These are phyloP conservation scores for Tremellales sp. DNA, from an alignment of 1,284 basidiomycete species.

Conservation along the genomic window DNA sequence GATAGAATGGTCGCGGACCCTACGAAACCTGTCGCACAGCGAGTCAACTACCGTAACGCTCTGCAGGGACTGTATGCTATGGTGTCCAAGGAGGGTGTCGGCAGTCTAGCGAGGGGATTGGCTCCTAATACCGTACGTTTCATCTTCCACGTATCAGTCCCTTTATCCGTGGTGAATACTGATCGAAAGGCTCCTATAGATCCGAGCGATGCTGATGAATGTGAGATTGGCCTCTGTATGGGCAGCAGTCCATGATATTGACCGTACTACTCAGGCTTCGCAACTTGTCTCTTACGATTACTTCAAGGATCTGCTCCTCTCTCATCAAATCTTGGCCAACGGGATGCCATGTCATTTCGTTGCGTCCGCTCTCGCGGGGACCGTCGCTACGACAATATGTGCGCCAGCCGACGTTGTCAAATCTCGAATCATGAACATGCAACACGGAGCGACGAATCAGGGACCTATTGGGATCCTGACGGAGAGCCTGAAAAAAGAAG, in stretches of 20 bases:
- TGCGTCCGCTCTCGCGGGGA: slow-evolving; percentile 52
- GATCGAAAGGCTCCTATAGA: slow-evolving; percentile 20
- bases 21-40: slow-evolving; percentile 36
- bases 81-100: slow-evolving; percentile 50
- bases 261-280: too few species aligned
- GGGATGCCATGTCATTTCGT: slow-evolving; percentile 52
- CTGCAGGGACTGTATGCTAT: slow-evolving; percentile 51
- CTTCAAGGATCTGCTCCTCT: slow-evolving; percentile 53
- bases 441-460: slow-evolving; percentile 22
- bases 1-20: slow-evolving; percentile 47
- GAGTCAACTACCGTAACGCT: slow-evolving; percentile 47
- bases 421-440: slow-evolving; percentile 51
- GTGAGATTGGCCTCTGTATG: too few species aligned
- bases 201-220: slow-evolving; percentile 55
- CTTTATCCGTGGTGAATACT: neutral
- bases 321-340: slow-evolving; percentile 45
- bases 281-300: slow-evolving; percentile 54
- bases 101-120: slow-evolving; percentile 50
- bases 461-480: slow-evolving; percentile 26
- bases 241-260: slow-evolving; percentile 6
- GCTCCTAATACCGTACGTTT: slow-evolving; percentile 51
- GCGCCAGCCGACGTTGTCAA: slow-evolving; percentile 53
- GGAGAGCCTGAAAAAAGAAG: slow-evolving; percentile 27
- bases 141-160: neutral
- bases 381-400: slow-evolving; percentile 54